Base-by-base conservation (phyloP, 345 rosid genomes). In the Noccaea caerulescens region DNA sequence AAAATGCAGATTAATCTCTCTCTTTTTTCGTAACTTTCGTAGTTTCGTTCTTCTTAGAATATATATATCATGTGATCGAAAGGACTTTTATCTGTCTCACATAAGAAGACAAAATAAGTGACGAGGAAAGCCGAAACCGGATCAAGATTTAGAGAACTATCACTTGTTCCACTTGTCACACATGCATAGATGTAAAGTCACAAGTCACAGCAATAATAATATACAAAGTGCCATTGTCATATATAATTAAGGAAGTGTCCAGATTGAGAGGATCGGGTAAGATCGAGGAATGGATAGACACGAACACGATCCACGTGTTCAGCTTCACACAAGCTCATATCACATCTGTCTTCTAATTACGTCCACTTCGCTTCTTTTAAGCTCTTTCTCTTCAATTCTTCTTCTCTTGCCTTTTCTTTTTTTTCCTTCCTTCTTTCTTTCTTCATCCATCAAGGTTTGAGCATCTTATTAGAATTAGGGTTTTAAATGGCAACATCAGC, bases 231-330 rank as follows among this genome's bases (percentile, higher is more conserved):
- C 49, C 34, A 18, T 13, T 53, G 54, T 43, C 30, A 20, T 65
- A 45, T n/a, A 27, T 45, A 34, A 36, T 54, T 6, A 57, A 66
- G 74, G 57, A 75, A 51, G 38, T 52, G 42, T 66, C 53, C 41
- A 74, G 57, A 58, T 33, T 36, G 72, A 74, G 57, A 51, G 11
- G 43, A 75, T 65, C 66, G 49, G 66, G 72, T 73, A 73, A 73
- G 77, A 66, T 52, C 56, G 41, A 68, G 69, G 12, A 60, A 44
- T 68, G 32, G 69, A 68, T 75, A 54, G 69, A 75, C 73, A 69
- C 74, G 73, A 75, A 54, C 58, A 66, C 37, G 41, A 65, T 55
- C 76, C 71, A 71, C 80, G 80, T 77, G 76, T 68, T 57, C 10
- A 71, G 54, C 62, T 71, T 71, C 50, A 43, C 18, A 41, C 76